These are phyloP conservation scores for Chytriomyces confervae DNA, from an alignment of 192 early-diverging fungal species.

Conservation along the genomic window DNA sequence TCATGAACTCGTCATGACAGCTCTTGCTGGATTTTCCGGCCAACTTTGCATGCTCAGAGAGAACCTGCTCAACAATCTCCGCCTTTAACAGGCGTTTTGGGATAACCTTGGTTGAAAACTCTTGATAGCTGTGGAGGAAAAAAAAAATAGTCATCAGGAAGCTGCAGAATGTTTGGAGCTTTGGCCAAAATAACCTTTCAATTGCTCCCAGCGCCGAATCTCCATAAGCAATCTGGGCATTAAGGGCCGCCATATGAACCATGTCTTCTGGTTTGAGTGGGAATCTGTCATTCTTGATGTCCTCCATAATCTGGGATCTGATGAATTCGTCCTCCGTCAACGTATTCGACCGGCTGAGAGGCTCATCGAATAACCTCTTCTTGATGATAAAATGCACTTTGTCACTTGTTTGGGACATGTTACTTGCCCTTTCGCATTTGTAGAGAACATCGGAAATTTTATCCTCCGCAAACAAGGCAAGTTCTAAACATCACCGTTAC, in stretches of 20 bases:
- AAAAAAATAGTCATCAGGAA: not conserved
- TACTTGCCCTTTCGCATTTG: constrained; percentile 45
- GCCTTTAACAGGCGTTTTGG: constrained; percentile 26
- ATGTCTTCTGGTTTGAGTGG: constrained; percentile 46
- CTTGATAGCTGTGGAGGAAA: constrained; percentile 30
- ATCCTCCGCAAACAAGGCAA: constrained; percentile 43
- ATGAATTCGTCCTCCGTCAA: constrained; percentile 44
- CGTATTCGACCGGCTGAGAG: constrained; percentile 16
- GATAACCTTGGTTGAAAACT: constrained; percentile 33
- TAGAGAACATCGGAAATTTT: constrained; percentile 51
- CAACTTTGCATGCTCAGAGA: constrained; percentile 24
- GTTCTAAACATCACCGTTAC: constrained; percentile 23
- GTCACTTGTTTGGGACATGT: constrained; percentile 1
- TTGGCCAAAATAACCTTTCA: constrained; percentile 31
- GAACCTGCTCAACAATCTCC: constrained; percentile 22
- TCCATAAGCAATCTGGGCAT: constrained; percentile 45
- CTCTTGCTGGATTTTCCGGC: constrained; percentile 12
- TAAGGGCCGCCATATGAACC: constrained; percentile 34
- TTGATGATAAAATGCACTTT: constrained; percentile 53
- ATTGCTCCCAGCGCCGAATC: constrained; percentile 38
- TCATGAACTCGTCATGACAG: constrained; percentile 39
- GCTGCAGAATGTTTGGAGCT: not conserved
- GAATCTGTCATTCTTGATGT: constrained; percentile 42
- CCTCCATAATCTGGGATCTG: constrained; percentile 46
- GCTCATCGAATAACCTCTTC: constrained; percentile 47